Base-by-base conservation (phyloP, 495 filamentous ascomycete species). In the Lindgomyces ingoldianus region DNA sequence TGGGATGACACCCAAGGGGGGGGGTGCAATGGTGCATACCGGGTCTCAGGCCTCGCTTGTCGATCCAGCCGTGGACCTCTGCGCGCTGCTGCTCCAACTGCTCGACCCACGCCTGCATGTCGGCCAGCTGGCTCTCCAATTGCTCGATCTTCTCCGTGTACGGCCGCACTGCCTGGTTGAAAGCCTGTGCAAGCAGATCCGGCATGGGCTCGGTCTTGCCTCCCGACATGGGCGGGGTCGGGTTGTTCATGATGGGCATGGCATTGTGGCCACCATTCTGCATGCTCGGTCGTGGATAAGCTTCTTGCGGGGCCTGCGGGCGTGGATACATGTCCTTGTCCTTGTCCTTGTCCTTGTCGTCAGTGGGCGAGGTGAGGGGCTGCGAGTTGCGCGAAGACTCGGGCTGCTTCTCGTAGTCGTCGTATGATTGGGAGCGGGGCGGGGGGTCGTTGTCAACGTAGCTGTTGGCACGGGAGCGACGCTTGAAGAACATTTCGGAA, bases 11-110 rank as follows among this genome's bases (percentile, higher is more conserved):
- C 24, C 30, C 14, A 16, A 57, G 48, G 54, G 21, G 39, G 25
- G 27, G 11, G 3, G 30, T 59, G 18, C 30, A 48, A n/a, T 14
- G 19, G 33, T 12, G 67, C 76, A 70, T 71, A 81, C 79, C 79
- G 49, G 79, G 79, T 70, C 80, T 68, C 27, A 81, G 66, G 14
- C 80, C 80, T 10, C 80, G 72, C 73, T 81, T 81, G 70, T 81
- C 80, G 49, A 81, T 81, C 80, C 80, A 81, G 24, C 74, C 67
- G 65, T 79, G 75, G 67, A 81, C 77, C 60, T 81, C 80, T 24
- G 70, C 66, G 30, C 78, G 67, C 73, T 80, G 75, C 55, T 71
- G 68, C 73, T 81, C 79, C 39, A 81, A 64, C 63, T 75, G 70
- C 60, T 80, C 74, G 27, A 81, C 65, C 56, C 75, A 79, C 22